These are phyloP conservation scores for Mortierella sp. DNA, from an alignment of 371 early-diverging fungal species.

Conservation along the genomic window DNA sequence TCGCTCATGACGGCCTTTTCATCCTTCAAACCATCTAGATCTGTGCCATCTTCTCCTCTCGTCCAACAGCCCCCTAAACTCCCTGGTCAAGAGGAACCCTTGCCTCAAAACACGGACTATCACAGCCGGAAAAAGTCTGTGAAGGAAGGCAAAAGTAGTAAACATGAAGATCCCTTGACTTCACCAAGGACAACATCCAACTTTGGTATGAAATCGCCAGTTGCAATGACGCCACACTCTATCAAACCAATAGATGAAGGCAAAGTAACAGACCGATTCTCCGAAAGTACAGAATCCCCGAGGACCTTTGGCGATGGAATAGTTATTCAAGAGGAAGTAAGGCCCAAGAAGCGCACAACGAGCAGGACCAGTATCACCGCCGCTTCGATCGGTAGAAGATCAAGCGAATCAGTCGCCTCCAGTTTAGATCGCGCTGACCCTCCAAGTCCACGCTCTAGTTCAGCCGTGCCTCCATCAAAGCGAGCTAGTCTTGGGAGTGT, in stretches of 20 bases:
- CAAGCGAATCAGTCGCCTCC: constrained; percentile 29
- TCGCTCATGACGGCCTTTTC: constrained; percentile 54
- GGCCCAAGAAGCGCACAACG: constrained; percentile 49
- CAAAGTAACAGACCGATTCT: background rate
- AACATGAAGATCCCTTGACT: constrained; percentile 18
- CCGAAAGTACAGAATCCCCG: background rate
- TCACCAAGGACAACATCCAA: constrained; percentile 16
- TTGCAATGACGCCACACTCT: constrained; percentile 17
- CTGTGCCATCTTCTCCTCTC: constrained; percentile 40
- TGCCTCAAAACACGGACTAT: background rate
- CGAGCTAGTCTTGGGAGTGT: constrained; percentile 46
- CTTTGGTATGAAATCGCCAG: constrained; percentile 14
- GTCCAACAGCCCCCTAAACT: constrained; percentile 16
- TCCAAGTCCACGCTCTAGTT: constrained; percentile 11
- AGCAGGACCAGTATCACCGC: constrained; percentile 54
- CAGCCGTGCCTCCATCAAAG: constrained; percentile 22
- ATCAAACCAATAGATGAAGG: background rate
- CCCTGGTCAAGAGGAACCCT: background rate
- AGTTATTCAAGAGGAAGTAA: constrained; percentile 27
- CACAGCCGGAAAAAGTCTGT: background rate
- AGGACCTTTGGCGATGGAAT: constrained; percentile 45
- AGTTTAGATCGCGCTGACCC: constrained; percentile 24
- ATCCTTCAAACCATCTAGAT: constrained; percentile 42
- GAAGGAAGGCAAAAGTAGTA: constrained; percentile 12
- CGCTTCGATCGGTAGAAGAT: constrained; percentile 36